Conservation (phyloP, 352 stramenopile genomes). For the Globisporangium orthogonon region DNA sequence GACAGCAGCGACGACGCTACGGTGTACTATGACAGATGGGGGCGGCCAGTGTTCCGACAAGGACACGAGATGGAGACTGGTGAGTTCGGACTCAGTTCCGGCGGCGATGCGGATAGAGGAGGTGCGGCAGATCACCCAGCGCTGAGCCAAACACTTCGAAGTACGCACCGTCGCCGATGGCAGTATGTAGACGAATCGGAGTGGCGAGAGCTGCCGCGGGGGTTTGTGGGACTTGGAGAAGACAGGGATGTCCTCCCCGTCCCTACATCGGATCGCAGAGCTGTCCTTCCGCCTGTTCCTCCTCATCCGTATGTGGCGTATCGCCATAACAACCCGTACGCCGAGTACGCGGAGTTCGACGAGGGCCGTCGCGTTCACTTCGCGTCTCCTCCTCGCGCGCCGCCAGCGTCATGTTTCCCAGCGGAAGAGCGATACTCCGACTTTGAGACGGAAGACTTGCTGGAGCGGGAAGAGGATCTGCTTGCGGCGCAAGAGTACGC, state of each 20-base stretch:
- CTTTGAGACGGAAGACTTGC: slow-evolving; percentile 8
- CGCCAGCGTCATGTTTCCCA: background rate
- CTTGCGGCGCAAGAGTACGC: slow-evolving; percentile 6
- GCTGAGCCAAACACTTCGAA: background rate
- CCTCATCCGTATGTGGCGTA: background rate
- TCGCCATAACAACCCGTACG: background rate
- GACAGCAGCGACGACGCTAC: slow-evolving; percentile 4
- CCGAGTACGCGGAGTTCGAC: slow-evolving; percentile 1
- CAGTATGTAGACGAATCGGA: slow-evolving; percentile 8
- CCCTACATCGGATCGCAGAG: background rate
- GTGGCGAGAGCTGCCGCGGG: slow-evolving; percentile 5
- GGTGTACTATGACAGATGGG: slow-evolving; percentile 12
- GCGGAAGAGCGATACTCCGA: slow-evolving; percentile 3
- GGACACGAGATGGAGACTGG: background rate
- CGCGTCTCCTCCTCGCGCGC: background rate
- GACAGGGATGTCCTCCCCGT: background rate
- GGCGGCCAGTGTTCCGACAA: slow-evolving; percentile 10
- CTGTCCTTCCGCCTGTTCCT: background rate
- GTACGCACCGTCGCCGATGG: slow-evolving; percentile 4
- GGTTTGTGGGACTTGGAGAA: background rate
- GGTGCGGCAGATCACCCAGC: background rate
- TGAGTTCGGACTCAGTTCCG: background rate
- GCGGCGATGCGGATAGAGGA: background rate
- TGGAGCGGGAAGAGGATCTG: slow-evolving; percentile 11
- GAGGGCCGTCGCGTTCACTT: background rate